Base-by-base conservation (phyloP, 225 moss, liverwort and hornwort genomes). In the Climacium dendroides region DNA sequence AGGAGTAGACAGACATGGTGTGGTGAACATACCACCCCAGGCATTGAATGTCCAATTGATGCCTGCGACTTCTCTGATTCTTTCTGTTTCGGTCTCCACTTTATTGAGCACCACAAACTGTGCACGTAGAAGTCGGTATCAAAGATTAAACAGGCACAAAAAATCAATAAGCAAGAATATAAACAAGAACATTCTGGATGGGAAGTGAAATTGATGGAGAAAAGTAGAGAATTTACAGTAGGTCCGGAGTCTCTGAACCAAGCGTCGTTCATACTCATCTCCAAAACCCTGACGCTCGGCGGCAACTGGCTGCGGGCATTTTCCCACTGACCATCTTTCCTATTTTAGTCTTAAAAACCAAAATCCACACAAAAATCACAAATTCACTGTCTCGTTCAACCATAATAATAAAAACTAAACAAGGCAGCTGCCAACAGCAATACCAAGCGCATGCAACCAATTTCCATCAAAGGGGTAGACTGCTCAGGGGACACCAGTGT, bases 211-310 rank as follows among this genome's bases (percentile, higher is more conserved):
- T 66, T 70, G 45, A 66, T n/a, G 37, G 39, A 89, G 65, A 65
- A 32, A 35, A 70, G 64, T 35, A 30, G 32, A 82, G 41, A 83
- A 74, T 94, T 91, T 91, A 98, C 97, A 84, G 96, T 95, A 54
- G 98, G 97, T 72, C 95, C 98, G 55, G 37, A 58, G 84, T 98
- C 98, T 87, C 98, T 94, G 84, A 98, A 97, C 98, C 98, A 98
- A 66, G 97, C 90, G 84, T 98, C 98, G 80, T 98, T 93, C 92
- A 90, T 90, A 90, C 95, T 94, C 98, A 98, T 96, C 91, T 98
- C 97, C 90, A 96, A 71, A 74, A 98, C 95, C 67, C 98, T 93
- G 25, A 98, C 93, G 80, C 82, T 89, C 34, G 91, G 76, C 23
- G 95, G 98, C 80, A 98, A 90, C 88, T 93, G 92, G 60, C 93